These are phyloP conservation scores for Penicillium sp. DNA, from an alignment of 2,329 filamentous ascomycete genomes.

Conservation along the genomic window DNA sequence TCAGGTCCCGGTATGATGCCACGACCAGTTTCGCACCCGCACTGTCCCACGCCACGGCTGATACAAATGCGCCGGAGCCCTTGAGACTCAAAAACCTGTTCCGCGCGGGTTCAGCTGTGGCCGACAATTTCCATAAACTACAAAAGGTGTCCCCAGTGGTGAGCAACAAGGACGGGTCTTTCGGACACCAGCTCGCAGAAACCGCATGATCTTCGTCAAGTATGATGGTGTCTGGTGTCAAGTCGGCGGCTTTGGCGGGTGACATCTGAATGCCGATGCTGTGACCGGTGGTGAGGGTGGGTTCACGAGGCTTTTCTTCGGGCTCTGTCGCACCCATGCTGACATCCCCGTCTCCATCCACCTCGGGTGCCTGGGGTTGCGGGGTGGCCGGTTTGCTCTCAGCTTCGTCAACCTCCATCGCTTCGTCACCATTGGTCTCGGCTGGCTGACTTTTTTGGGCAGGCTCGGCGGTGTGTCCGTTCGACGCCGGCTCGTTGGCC, in stretches of 20 bases:
- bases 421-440: conserved; percentile 31
- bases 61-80: conserved; percentile 33
- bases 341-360: conserved; percentile 43
- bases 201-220: conserved; percentile 40
- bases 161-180: conserved; percentile 38
- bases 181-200: conserved; percentile 40
- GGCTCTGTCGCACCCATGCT: conserved; percentile 29
- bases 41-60: conserved; percentile 43
- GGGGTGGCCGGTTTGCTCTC: conserved; percentile 21
- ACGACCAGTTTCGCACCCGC: conserved; percentile 42
- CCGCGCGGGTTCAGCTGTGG: conserved; percentile 22
- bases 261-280: conserved; percentile 45
- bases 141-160: conserved; percentile 42
- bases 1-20: conserved; percentile 40
- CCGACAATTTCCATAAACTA: conserved; percentile 40
- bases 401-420: conserved; percentile 37
- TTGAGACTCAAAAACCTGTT: conserved; percentile 35
- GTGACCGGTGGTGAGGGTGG: conserved; percentile 40
- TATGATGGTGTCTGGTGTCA: conserved; percentile 40
- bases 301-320: conserved; percentile 23
- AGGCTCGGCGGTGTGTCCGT: conserved; percentile 34
- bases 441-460: conserved; percentile 32
- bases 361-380: conserved; percentile 10
- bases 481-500: conserved; percentile 31
- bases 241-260: conserved; percentile 44